Evolutionary conservation across 192 early-diverging fungal species (phyloP).

Genomic region (Allomyces arbusculus): DNA sequence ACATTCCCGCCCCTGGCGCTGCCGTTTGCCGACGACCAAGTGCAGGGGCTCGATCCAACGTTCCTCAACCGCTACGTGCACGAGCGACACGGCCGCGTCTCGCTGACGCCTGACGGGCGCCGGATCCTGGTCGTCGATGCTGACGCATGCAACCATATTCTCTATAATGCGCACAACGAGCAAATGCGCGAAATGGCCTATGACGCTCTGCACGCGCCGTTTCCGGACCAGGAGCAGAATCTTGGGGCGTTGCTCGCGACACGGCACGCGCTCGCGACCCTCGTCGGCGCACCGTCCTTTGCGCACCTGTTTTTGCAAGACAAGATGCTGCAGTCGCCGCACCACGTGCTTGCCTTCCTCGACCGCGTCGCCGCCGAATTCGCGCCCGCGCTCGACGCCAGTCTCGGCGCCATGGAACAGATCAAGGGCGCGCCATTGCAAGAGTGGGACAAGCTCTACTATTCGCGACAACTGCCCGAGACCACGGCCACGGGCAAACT

Average conservation of each 20-base stretch:
- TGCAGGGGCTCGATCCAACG: conserved; percentile 11
- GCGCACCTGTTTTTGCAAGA: conserved; percentile 66
- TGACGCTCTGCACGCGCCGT: conserved; percentile 49
- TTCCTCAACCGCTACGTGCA: neutral
- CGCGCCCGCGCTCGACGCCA: conserved; percentile 24
- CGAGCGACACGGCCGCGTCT: neutral
- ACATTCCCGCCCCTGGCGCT: conserved; percentile 4
- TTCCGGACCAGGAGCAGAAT: conserved; percentile 20
- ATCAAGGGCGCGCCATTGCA: conserved; percentile 26
- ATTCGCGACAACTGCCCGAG: neutral
- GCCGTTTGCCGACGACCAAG: conserved; percentile 12
- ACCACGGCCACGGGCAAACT: neutral
- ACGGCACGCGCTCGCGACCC: conserved; percentile 46
- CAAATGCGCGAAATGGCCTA: conserved; percentile 50
- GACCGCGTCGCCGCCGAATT: conserved; percentile 6
- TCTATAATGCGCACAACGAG: conserved; percentile 25
- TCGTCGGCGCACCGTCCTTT: conserved; percentile 64
- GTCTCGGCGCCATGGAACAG: conserved; percentile 31
- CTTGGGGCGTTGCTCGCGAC: conserved; percentile 56
- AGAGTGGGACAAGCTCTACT: conserved; percentile 3
- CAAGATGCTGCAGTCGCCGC: conserved; percentile 67
- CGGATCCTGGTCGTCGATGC: neutral
- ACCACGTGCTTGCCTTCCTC: conserved; percentile 69
- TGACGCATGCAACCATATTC: neutral
- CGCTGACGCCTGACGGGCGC: neutral